Evolutionary conservation across 441 rosid species (phyloP).

Genomic region (Omphalea diandra): DNA sequence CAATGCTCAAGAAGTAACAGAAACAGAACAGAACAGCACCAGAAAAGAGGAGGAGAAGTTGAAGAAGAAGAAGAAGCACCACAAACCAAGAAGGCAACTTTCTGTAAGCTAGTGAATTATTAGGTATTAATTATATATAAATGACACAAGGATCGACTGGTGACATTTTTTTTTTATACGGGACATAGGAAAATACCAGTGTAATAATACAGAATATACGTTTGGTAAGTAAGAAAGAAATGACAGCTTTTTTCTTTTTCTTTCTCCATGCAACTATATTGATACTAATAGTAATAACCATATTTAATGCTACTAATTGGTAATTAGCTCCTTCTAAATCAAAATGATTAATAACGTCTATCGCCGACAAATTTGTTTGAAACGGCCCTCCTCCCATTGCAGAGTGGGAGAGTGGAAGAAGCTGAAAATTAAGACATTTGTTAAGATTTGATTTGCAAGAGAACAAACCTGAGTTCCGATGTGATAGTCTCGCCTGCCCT

Average conservation of each 20-base stretch:
- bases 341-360: slow-evolving; percentile 48
- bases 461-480: background rate
- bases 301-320: slow-evolving; percentile 30
- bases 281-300: too few relatives aligned
- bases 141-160: slow-evolving; percentile 34
- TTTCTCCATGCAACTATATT: background rate
- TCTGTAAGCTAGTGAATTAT: slow-evolving; percentile 48
- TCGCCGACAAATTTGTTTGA: slow-evolving; percentile 60
- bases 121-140: slow-evolving; percentile 68
- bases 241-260: slow-evolving; percentile 20
- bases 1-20: slow-evolving; percentile 28
- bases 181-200: background rate
- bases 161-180: slow-evolving; percentile 10
- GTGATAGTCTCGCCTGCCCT: background rate
- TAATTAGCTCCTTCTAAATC: slow-evolving; percentile 19
- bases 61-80: slow-evolving; percentile 24
- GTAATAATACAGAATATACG: background rate
- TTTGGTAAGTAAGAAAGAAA: slow-evolving; percentile 24
- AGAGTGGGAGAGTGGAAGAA: background rate
- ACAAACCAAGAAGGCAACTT: slow-evolving; percentile 32
- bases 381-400: slow-evolving; percentile 10
- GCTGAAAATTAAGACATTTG: slow-evolving; percentile 15
- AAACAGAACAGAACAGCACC: slow-evolving; percentile 18
- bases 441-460: slow-evolving; percentile 13
- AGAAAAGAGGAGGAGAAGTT: slow-evolving; percentile 16